Evolutionary conservation across 2,329 filamentous ascomycete species (phyloP).

Genomic region (Talaromyces rugulosus): DNA sequence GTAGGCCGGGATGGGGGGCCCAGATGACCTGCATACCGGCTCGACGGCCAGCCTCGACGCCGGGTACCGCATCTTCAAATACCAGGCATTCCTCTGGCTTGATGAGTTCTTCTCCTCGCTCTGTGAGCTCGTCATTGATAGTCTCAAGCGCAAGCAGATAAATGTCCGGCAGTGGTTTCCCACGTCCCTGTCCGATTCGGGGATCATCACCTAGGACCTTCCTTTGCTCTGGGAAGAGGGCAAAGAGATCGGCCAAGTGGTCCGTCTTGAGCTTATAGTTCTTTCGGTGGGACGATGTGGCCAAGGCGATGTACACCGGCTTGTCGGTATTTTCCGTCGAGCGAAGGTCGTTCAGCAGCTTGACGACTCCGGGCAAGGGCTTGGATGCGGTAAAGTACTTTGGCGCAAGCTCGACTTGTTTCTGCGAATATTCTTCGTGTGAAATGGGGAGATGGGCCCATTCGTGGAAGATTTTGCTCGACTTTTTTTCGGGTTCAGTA

Average conservation of each 20-base stretch:
- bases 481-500: slow-evolving; percentile 31
- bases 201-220: slow-evolving; percentile 81
- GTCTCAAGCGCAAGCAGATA: slow-evolving; percentile 80
- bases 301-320: slow-evolving; percentile 75
- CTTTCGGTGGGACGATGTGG: slow-evolving; percentile 67
- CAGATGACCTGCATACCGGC: slow-evolving; percentile 95
- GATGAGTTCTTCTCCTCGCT: slow-evolving; percentile 58
- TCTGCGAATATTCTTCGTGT: slow-evolving; percentile 60
- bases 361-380: slow-evolving; percentile 72
- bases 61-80: slow-evolving; percentile 92
- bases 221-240: slow-evolving; percentile 61
- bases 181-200: slow-evolving; percentile 71
- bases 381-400: slow-evolving; percentile 69
- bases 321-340: slow-evolving; percentile 31
- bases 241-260: slow-evolving; percentile 50
- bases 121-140: slow-evolving; percentile 69
- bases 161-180: slow-evolving; percentile 93
- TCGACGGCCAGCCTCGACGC: slow-evolving; percentile 82
- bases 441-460: slow-evolving; percentile 85
- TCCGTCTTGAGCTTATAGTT: slow-evolving; percentile 76
- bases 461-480: slow-evolving; percentile 62
- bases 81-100: slow-evolving; percentile 84
- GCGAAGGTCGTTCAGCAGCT: slow-evolving; percentile 53
- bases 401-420: slow-evolving; percentile 61
- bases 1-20: slow-evolving; percentile 78